Base-by-base conservation (phyloP, 2,329 filamentous ascomycete genomes). In the Apiospora aurea region DNA sequence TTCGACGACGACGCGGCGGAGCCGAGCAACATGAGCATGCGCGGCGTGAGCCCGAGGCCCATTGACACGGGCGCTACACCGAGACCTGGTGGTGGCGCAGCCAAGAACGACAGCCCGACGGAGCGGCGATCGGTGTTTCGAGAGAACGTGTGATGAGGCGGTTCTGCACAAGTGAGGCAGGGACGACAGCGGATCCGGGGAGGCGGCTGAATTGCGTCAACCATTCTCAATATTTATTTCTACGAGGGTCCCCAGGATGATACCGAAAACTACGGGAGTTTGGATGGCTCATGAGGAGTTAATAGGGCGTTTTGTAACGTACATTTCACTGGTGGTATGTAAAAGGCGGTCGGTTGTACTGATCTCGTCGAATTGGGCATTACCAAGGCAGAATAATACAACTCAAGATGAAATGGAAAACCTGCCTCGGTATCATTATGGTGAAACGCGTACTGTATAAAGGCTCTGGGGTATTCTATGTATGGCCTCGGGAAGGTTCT, bases 41-140 rank as follows among this genome's bases (percentile, higher is more conserved):
- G 93, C 71, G 93, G 92, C 38, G 90, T 95, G 43, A 96, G 93
- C 80, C 93, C 94, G 3, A 82, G 93, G 75, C 94, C 94, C n/a
- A 89, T 93, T 75, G 85, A 90, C 69, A 87, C 86, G 43, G 80
- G 82, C 49, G 82, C 81, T 6, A 75, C n/a, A 21, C 46, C n/a
- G 43, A 76, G 74, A 57, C 76, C 78, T 26, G 82, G 29, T 16
- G 80, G 69, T 64, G 82, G 79, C 46, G 21, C 18, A 10, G 81
- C 82, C 71, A 78, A 78, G 26, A 83, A 84, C 43, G 86, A 88
- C 71, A 92, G 90, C 79, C 89, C 90, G n/a, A 88, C 88, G 11
- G 91, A 92, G 83, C 85, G 92, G 81, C 87, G 88, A 79, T 93
- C 91, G 73, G 87, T 93, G 75, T 94, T 94, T 78, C 85, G 87